A percentile compares a stretch with the other conserved stretches of the same genome.
Conservation (phyloP, 441 rosid genomes). For the Syzygium syzygioides region DNA sequence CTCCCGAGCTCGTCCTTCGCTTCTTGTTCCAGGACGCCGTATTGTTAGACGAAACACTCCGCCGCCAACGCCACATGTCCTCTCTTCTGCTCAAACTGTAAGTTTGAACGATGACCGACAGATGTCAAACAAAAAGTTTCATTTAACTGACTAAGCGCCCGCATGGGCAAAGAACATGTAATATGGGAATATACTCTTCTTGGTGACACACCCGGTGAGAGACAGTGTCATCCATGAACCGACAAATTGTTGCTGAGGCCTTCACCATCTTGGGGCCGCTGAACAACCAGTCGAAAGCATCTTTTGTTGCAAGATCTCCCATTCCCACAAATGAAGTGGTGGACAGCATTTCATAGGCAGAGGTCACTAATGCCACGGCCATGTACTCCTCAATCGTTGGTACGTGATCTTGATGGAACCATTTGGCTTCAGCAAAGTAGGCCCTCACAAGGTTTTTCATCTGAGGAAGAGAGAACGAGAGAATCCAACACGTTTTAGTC, state of each 20-base stretch:
- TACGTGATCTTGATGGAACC: not conserved
- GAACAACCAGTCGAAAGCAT: not conserved
- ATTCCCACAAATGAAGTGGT: not conserved
- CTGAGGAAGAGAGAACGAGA: not conserved
- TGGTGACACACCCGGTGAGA: not conserved
- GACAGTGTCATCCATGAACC: not conserved
- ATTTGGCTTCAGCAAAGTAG: not conserved
- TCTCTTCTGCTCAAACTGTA: not conserved
- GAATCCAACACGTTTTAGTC: not conserved
- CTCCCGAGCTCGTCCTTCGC: not conserved
- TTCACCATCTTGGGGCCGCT: not conserved
- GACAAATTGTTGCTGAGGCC: not conserved
- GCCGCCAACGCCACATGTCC: not conserved
- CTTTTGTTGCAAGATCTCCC: not conserved
- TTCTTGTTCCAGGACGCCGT: not conserved
- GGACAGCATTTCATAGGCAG: not conserved
- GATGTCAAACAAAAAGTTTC: not conserved
- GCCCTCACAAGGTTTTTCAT: not conserved
- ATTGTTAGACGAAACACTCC: not conserved
- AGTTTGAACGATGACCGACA: not conserved
- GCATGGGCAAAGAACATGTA: not conserved
- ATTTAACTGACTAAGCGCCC: not conserved
- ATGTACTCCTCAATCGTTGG: not conserved
- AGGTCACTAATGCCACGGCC: not conserved
- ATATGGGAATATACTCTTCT: not conserved